These are phyloP conservation scores for Malassezia slooffiae DNA, from an alignment of 1,284 basidiomycete species.

Conservation along the genomic window DNA sequence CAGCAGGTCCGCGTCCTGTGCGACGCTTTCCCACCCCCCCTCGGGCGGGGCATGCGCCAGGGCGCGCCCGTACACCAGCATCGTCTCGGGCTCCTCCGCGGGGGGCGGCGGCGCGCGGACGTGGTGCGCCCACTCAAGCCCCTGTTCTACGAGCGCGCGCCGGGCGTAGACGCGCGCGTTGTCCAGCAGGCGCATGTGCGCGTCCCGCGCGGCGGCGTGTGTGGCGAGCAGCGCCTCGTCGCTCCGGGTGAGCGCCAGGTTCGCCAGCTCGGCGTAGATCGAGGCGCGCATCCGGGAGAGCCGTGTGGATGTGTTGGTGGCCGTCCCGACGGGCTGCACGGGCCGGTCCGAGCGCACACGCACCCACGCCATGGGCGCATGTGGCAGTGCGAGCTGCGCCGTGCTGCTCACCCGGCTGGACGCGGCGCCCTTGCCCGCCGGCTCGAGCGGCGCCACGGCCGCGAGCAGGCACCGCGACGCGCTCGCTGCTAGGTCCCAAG, in stretches of 20 bases:
- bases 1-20: constrained; percentile 2
- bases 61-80: constrained; percentile 6
- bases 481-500: not conserved
- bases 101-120: not conserved
- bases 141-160: constrained; percentile 11
- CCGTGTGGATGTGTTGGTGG: constrained; percentile 3
- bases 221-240: not conserved
- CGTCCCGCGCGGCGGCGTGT: not conserved
- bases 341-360: not conserved
- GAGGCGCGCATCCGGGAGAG: constrained; percentile 10
- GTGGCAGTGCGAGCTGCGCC: not conserved
- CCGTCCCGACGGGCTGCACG: not conserved
- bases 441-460: constrained; percentile 7
- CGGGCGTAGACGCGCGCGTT: constrained; percentile 13
- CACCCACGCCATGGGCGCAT: constrained; percentile 4
- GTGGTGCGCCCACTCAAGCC: constrained; percentile 8
- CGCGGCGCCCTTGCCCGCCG: not conserved
- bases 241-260: constrained; percentile 3
- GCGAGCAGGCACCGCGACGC: constrained; percentile 8
- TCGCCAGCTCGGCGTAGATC: constrained; percentile 7
- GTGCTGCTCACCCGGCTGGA: not conserved
- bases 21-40: constrained; percentile 11
- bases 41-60: constrained; percentile 2
- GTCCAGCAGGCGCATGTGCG: not conserved
- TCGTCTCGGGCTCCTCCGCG: not conserved